Evolutionary conservation across 371 early-diverging fungal genomes (phyloP).

Genomic region (Polyrhizophydium stewartii): DNA sequence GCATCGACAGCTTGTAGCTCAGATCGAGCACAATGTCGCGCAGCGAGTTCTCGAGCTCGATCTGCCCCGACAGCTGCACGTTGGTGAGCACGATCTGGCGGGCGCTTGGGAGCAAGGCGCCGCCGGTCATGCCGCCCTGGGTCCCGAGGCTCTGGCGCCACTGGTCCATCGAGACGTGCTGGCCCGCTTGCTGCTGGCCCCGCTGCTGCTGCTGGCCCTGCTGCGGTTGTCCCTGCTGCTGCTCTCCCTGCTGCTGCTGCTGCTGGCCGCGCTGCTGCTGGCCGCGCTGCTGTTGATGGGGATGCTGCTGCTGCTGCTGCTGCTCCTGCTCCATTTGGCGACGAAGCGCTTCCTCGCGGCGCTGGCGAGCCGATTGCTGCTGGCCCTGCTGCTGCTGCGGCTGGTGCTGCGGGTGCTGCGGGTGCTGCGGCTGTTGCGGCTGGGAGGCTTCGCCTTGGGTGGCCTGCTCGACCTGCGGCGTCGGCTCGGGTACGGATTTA

Average conservation of each 20-base stretch:
- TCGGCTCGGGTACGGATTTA: too few species aligned
- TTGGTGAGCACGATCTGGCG: too few species aligned
- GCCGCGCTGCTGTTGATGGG: too few species aligned
- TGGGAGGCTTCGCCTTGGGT: not conserved
- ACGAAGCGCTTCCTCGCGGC: not conserved
- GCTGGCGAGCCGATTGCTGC: not conserved
- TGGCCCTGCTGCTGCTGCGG: not conserved
- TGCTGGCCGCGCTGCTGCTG: not conserved
- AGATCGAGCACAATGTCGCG: not conserved
- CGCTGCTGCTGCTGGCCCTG: not conserved
- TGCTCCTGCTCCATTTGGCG: not conserved
- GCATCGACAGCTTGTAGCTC: not conserved
- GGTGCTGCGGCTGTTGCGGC: not conserved
- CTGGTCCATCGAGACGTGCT: too few species aligned
- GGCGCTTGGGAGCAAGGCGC: too few species aligned
- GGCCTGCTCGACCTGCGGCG: not conserved
- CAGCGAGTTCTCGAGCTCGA: not conserved
- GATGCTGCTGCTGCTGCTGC: not conserved
- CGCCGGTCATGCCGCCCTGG: too few species aligned
- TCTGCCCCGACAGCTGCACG: too few species aligned
- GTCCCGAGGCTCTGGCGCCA: too few species aligned
- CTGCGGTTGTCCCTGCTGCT: too few species aligned
- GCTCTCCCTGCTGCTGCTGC: not conserved
- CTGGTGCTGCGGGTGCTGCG: not conserved
- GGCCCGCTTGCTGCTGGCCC: not conserved